Conservation (phyloP, 495 filamentous ascomycete species). For the Talaromyces adpressus region DNA sequence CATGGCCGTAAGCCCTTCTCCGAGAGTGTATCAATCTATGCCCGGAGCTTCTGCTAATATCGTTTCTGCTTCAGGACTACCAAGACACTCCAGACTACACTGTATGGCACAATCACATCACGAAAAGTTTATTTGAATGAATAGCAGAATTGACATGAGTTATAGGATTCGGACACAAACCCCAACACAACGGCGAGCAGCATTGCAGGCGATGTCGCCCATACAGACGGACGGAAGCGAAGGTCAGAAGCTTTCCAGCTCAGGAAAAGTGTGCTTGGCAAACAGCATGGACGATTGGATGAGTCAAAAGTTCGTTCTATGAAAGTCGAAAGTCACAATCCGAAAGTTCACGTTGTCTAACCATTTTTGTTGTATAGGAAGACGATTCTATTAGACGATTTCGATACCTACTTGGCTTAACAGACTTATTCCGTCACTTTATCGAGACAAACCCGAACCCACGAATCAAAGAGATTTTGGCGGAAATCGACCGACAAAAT, state of each 20-base stretch:
- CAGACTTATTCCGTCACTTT: slow-evolving; percentile 97
- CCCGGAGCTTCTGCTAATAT: not conserved
- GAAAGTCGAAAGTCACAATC: not conserved
- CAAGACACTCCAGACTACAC: slow-evolving; percentile 82
- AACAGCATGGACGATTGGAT: slow-evolving; percentile 85
- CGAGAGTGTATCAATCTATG: not conserved
- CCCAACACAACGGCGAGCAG: slow-evolving; percentile 89
- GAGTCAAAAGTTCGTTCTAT: slow-evolving; percentile 70
- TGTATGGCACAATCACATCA: slow-evolving; percentile 23
- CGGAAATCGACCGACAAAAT: slow-evolving; percentile 88
- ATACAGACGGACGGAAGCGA: slow-evolving; percentile 71
- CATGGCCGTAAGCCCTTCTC: slow-evolving; percentile 31
- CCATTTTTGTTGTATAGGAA: slow-evolving; percentile 48
- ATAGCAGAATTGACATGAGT: slow-evolving; percentile 1
- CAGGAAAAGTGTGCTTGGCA: slow-evolving; percentile 84
- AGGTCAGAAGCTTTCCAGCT: slow-evolving; percentile 79
- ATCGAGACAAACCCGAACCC: slow-evolving; percentile 96
- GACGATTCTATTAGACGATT: slow-evolving; percentile 94
- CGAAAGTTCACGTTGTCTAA: not conserved
- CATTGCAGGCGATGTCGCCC: slow-evolving; percentile 60
- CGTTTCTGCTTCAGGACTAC: slow-evolving; percentile 42
- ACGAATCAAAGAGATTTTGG: slow-evolving; percentile 82
- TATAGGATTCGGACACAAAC: slow-evolving; percentile 80
- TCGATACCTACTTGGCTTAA: slow-evolving; percentile 89
- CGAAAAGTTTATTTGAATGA: slow-evolving; percentile 1